Base-by-base conservation (phyloP, 257 asterid species). In the Eucommia ulmoides region DNA sequence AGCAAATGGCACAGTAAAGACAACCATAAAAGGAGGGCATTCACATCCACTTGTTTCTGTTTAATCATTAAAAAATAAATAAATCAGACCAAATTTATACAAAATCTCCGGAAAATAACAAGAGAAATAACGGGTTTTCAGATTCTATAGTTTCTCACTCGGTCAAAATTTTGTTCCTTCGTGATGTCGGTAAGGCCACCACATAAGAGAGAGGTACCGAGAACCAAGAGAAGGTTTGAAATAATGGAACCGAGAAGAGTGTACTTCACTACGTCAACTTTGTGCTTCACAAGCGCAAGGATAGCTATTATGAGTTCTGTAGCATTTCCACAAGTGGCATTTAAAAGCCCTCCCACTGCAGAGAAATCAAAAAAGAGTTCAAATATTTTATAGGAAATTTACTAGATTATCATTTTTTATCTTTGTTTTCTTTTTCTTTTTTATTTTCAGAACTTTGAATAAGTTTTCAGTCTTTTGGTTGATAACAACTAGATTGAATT, bases 301-400 rank as follows among this genome's bases (percentile, higher is more conserved):
- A 73, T 12, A 25, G 67, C 75, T 65, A 73, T 68, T 38, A 73
- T 73, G 17, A 73, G 62, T 63, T 73, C 79, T 8, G 79, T 73
- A 38, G 79, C 79, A 41, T 73, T 73, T 2, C 79, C 79, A 62
- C 79, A 73, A 24, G 79, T 68, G 48, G 79, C 79, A 65, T 73
- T 73, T 16, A 73, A 52, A 52, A 73, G 23, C 10, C 79, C 79
- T 7, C 79, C 79, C 24, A 73, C 79, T 73, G 75, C 66, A 72
- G 15, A 42, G n/a, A n/a, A n/a, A n/a, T n/a, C n/a, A n/a, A n/a
- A n/a, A n/a, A n/a, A n/a, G n/a, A n/a, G n/a, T n/a, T n/a, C n/a
- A n/a, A n/a, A n/a, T n/a, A n/a, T n/a, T n/a, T n/a, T n/a, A n/a
- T n/a, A n/a, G n/a, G n/a, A n/a, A n/a, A n/a, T n/a, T n/a, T n/a